Percentiles rank a stretch among this genome's conserved stretches.
These are phyloP conservation scores for Kandelia obovata DNA, from an alignment of 345 rosid genomes.

Conservation along the genomic window DNA sequence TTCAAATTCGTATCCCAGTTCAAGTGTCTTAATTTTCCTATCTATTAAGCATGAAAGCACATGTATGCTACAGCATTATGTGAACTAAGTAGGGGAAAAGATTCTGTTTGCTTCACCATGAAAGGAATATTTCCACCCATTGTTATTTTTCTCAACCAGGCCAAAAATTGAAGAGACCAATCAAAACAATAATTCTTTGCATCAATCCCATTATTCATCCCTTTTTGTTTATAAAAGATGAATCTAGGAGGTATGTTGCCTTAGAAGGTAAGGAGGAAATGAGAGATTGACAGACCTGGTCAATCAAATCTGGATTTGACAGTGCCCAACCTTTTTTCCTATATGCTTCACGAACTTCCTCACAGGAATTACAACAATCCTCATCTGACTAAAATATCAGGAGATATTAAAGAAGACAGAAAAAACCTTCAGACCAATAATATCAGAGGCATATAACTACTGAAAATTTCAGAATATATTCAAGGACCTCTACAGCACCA, in stretches of 20 bases:
- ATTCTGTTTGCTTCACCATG: too few relatives aligned
- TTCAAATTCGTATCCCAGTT: too few relatives aligned
- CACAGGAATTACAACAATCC: conserved; percentile 82
- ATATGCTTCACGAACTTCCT: conserved; percentile 94
- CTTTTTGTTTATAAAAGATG: neutral
- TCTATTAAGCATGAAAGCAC: too few relatives aligned
- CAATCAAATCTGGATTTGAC: conserved; percentile 73
- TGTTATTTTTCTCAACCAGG: neutral
- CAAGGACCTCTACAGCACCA: too few relatives aligned
- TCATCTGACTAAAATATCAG: conserved; percentile 53
- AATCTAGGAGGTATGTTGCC: neutral
- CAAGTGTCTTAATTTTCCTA: too few relatives aligned
- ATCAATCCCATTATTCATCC: too few relatives aligned
- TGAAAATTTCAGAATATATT: too few relatives aligned
- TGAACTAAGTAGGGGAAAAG: too few relatives aligned
- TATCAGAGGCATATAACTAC: neutral
- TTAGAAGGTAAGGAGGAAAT: neutral
- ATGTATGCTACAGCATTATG: too few relatives aligned
- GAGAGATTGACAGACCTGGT: conserved; percentile 55
- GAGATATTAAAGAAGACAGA: neutral
- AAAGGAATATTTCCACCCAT: neutral
- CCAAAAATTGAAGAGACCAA: neutral
- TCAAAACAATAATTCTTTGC: too few relatives aligned
- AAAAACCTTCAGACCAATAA: neutral
- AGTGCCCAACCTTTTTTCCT: conserved; percentile 92